Conservation (phyloP, 495 filamentous ascomycete genomes). For the Podospora fimiseda region DNA sequence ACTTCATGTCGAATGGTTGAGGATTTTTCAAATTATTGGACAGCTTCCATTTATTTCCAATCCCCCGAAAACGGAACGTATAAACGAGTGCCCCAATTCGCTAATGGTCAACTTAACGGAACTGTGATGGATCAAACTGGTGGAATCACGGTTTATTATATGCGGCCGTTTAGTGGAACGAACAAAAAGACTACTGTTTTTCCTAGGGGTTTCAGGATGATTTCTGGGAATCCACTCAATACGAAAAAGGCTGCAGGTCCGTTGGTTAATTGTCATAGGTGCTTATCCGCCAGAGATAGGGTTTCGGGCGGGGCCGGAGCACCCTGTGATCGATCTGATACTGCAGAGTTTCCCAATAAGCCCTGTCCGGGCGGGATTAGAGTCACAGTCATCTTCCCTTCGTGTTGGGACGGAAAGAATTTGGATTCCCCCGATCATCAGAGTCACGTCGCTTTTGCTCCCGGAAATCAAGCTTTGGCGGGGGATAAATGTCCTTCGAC, state of each 20-base stretch:
- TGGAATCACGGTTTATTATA: slow-evolving; percentile 42
- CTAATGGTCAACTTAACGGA: slow-evolving; percentile 30
- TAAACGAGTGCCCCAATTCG: slow-evolving; percentile 39
- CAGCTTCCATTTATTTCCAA: slow-evolving; percentile 38
- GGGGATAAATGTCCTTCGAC: slow-evolving; percentile 33
- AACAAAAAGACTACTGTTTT: slow-evolving; percentile 33
- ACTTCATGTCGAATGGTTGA: slow-evolving; percentile 32
- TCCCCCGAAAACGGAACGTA: slow-evolving; percentile 38
- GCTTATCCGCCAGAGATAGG: slow-evolving; percentile 68
- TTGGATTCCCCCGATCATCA: slow-evolving; percentile 54
- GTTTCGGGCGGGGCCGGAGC: slow-evolving; percentile 1
- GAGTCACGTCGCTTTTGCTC: slow-evolving; percentile 56
- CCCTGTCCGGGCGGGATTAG: slow-evolving; percentile 37
- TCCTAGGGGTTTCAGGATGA: slow-evolving; percentile 57
- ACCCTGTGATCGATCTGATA: slow-evolving; percentile 5
- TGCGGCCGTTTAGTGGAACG: slow-evolving; percentile 32
- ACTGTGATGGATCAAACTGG: slow-evolving; percentile 35
- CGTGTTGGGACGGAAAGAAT: slow-evolving; percentile 70
- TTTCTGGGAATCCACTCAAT: slow-evolving; percentile 56
- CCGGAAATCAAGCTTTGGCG: slow-evolving; percentile 44
- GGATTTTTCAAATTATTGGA: slow-evolving; percentile 42
- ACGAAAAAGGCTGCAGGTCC: slow-evolving; percentile 33
- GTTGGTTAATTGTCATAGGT: slow-evolving; percentile 55
- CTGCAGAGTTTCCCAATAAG: slow-evolving; percentile 33
- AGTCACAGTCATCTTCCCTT: slow-evolving; percentile 55